These are phyloP conservation scores for Magnusiomyces clavatus DNA, from an alignment of 1,139 yeast genomes.

Conservation along the genomic window DNA sequence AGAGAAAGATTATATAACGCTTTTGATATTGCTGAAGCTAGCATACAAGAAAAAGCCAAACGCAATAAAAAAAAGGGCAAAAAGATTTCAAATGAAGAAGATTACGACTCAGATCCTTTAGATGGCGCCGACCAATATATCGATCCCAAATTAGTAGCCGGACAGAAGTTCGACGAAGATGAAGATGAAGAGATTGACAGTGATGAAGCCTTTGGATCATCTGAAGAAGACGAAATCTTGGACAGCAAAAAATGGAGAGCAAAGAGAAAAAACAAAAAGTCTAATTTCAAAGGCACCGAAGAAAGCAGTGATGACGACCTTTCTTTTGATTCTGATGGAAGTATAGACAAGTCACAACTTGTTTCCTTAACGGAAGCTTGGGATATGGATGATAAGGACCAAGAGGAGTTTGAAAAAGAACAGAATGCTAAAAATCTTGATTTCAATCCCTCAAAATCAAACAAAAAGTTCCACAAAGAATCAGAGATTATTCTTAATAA, in stretches of 20 bases:
- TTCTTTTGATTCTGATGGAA: constrained; percentile 34
- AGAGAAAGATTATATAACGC: constrained; percentile 36
- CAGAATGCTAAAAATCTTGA: constrained; percentile 26
- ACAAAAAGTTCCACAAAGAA: constrained; percentile 19
- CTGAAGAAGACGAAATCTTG: constrained; percentile 26
- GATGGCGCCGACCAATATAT: constrained; percentile 23
- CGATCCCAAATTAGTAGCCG: constrained; percentile 17
- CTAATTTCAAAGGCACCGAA: constrained; percentile 15
- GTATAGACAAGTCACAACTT: constrained; percentile 65
- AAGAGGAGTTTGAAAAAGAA: constrained; percentile 20
- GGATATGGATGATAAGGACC: constrained; percentile 62
- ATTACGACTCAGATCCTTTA: constrained; percentile 30
- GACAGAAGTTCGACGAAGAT: constrained; percentile 30
- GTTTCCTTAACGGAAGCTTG: constrained; percentile 78
- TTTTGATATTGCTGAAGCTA: constrained; percentile 41
- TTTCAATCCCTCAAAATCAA: constrained; percentile 9
- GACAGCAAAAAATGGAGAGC: constrained; percentile 19
- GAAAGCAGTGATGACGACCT: constrained; percentile 25
- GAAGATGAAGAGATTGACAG: constrained; percentile 40
- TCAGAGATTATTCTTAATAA: constrained; percentile 5
- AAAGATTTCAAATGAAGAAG: constrained; percentile 21
- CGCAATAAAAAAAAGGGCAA: constrained; percentile 14
- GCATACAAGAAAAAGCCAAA: constrained; percentile 16
- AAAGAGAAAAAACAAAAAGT: constrained; percentile 17
- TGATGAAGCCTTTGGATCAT: constrained; percentile 36